A percentile compares a stretch with the other conserved stretches of the same genome.
These are phyloP conservation scores for Kwoniella botswanensis DNA, from an alignment of 768 basidiomycete species.

Conservation along the genomic window DNA sequence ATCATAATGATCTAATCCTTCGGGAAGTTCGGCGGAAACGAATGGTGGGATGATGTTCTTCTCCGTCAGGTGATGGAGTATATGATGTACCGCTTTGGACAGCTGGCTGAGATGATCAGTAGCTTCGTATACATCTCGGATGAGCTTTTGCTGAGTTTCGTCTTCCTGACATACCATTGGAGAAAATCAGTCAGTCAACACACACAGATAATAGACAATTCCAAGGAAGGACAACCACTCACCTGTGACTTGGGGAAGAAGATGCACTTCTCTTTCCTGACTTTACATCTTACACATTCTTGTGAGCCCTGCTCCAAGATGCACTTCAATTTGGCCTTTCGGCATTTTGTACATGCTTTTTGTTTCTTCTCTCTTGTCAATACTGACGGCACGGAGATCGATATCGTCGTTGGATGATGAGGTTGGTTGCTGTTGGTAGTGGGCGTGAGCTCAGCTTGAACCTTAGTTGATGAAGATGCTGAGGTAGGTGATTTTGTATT, in stretches of 20 bases:
- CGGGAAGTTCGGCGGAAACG: constrained; percentile 9
- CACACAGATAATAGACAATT: too few relatives aligned
- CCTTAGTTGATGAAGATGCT: not conserved
- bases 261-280: constrained; percentile 41
- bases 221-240: constrained; percentile 12
- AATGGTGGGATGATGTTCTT: constrained; percentile 37
- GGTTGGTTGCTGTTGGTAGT: not conserved
- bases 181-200: not conserved
- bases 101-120: constrained; percentile 35
- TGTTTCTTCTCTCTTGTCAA: constrained; percentile 48
- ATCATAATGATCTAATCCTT: constrained; percentile 25
- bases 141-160: constrained; percentile 45
- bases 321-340: constrained; percentile 47
- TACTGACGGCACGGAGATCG: constrained; percentile 27
- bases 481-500: not conserved
- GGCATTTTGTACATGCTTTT: constrained; percentile 49
- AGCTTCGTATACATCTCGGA: constrained; percentile 35
- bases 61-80: constrained; percentile 32
- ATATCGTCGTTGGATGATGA: not conserved
- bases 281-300: constrained; percentile 43
- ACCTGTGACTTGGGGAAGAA: constrained; percentile 42
- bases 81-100: constrained; percentile 39
- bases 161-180: constrained; percentile 33
- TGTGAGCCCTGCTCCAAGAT: constrained; percentile 36
- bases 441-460: not conserved